Conservation (phyloP, 164 flowering plant genomes). For the Malania oleifera region DNA sequence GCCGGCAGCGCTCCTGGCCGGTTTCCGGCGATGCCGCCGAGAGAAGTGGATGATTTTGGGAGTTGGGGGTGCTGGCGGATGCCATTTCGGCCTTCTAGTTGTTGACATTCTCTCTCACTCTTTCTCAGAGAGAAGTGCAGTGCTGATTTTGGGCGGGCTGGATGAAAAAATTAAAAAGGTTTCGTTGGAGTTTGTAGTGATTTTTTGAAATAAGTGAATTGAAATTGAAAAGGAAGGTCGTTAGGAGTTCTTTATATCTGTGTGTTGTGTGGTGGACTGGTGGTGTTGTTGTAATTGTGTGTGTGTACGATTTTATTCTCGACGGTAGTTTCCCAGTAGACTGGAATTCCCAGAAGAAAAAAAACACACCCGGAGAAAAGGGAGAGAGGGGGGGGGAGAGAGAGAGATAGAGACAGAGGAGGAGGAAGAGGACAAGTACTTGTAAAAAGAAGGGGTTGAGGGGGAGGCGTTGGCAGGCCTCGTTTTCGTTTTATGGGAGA, state of each 20-base stretch:
- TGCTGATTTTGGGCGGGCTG: too few relatives aligned
- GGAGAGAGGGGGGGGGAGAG: neutral
- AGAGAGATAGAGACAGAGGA: neutral
- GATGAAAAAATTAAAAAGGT: neutral
- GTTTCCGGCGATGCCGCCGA: constrained; percentile 40
- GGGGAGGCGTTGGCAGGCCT: neutral
- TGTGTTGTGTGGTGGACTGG: too few relatives aligned
- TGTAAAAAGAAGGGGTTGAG: too few relatives aligned
- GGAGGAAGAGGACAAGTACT: too few relatives aligned
- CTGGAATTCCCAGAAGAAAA: too few relatives aligned
- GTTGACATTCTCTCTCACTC: constrained; percentile 25
- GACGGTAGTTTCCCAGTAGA: neutral
- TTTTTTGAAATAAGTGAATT: too few relatives aligned
- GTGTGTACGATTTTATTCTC: too few relatives aligned
- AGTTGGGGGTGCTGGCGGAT: constrained; percentile 40
- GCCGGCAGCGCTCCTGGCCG: constrained; percentile 8
- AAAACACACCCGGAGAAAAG: neutral
- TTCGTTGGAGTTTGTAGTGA: too few relatives aligned
- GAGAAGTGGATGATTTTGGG: constrained; percentile 66
- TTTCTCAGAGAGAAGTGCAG: neutral
- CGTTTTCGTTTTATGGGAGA: neutral
- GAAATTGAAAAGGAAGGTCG: too few relatives aligned
- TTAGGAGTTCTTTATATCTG: too few relatives aligned
- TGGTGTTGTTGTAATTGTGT: too few relatives aligned
- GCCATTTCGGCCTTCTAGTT: constrained; percentile 52